A percentile compares a stretch with the other conserved stretches of the same genome.
phyloP scores from a whole-genome alignment of 2,329 filamentous ascomycete genomes.

The Penicillium hordei region DNA sequence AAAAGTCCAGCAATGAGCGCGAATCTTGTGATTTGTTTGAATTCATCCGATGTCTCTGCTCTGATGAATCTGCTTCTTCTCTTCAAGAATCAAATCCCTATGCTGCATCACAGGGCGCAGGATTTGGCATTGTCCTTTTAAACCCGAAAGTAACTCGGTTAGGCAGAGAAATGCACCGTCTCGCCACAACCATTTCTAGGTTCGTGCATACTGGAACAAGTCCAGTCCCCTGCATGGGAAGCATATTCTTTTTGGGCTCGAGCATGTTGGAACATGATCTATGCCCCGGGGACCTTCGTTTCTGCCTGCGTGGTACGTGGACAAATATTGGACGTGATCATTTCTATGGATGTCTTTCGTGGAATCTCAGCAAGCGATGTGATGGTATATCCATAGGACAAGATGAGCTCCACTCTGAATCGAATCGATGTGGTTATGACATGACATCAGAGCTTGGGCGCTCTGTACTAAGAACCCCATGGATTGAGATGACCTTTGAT shows the following conservation, averaged over 20 bases:
- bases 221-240: slow-evolving; percentile 21
- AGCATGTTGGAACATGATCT: slow-evolving; percentile 21
- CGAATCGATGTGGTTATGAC: not conserved
- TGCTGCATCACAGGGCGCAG: slow-evolving; percentile 14
- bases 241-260: slow-evolving; percentile 37
- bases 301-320: slow-evolving; percentile 32
- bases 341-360: slow-evolving; percentile 36
- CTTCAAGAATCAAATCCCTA: slow-evolving; percentile 25
- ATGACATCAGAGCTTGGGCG: not conserved
- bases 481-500: slow-evolving; percentile 31
- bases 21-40: not conserved
- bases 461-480: not conserved
- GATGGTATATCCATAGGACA: not conserved
- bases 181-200: slow-evolving; percentile 20
- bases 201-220: slow-evolving; percentile 2
- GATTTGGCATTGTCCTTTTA: slow-evolving; percentile 33
- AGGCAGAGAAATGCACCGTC: slow-evolving; percentile 25
- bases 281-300: slow-evolving; percentile 18
- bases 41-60: slow-evolving; percentile 22
- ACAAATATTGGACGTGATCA: slow-evolving; percentile 26
- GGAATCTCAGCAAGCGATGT: slow-evolving; percentile 3
- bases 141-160: slow-evolving; percentile 20
- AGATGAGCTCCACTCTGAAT: not conserved
- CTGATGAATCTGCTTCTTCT: not conserved
- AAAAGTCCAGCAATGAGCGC: not conserved